Conservation (phyloP, 2,329 filamentous ascomycete genomes). For the Chaetomium strumarium region DNA sequence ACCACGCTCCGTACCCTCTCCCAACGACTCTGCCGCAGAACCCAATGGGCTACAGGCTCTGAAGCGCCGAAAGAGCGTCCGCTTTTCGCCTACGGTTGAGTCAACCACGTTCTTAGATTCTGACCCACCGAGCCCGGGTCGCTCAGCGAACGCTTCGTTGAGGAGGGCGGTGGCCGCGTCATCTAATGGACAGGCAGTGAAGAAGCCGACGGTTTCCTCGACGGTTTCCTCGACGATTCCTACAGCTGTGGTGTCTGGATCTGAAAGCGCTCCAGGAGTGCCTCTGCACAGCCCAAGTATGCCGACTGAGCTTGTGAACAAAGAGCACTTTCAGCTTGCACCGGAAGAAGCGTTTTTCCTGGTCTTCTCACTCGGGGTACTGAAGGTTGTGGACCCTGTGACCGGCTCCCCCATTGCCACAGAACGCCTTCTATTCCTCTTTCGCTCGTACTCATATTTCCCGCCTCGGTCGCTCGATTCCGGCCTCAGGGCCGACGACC, state of each 20-base stretch:
- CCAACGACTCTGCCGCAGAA: background rate
- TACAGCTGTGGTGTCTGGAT: background rate
- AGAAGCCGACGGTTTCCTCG: background rate
- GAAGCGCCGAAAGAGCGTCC: constrained; percentile 58
- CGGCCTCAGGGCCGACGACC: constrained; percentile 64
- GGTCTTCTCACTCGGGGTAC: constrained; percentile 68
- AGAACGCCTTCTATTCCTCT: constrained; percentile 57
- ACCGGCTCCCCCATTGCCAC: constrained; percentile 44
- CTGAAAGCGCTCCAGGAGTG: background rate
- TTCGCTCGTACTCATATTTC: constrained; percentile 64
- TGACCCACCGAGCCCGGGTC: constrained; percentile 45
- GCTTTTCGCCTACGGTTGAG: constrained; percentile 63
- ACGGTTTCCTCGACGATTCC: background rate
- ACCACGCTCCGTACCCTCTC: constrained; percentile 2
- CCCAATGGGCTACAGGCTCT: constrained; percentile 14
- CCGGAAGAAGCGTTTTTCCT: constrained; percentile 91
- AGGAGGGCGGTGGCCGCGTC: constrained; percentile 13
- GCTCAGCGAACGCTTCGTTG: constrained; percentile 4
- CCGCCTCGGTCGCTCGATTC: constrained; percentile 46
- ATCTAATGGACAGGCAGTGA: background rate
- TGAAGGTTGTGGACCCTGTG: constrained; percentile 54
- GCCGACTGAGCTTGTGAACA: constrained; percentile 36
- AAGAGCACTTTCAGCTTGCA: constrained; percentile 87
- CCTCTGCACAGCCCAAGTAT: background rate
- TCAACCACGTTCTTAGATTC: constrained; percentile 53